Evolutionary conservation across 2,329 filamentous ascomycete species (phyloP), one percentile per base, ranked within the genome.

Genomic region (Mariannaea sp.): DNA sequence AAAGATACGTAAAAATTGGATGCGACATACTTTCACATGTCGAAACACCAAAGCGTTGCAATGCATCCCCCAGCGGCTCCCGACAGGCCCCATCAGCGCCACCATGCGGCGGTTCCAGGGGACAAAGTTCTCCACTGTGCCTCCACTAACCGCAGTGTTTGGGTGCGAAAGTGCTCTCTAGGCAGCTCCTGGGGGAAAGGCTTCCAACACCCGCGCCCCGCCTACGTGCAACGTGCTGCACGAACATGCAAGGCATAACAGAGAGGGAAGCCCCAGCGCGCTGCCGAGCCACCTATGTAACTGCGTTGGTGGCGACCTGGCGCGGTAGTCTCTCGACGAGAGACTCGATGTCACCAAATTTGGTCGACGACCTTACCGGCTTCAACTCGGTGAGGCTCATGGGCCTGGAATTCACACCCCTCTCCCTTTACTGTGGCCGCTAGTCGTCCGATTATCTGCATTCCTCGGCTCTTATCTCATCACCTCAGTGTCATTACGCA

Each of bases 11-110:
- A 62, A 48, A 36, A n/a, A n/a, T n/a, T n/a, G n/a, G n/a, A 65
- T 55, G 62, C 61, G 56, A 65, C 61, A 41, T 59, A 59, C 50
- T 62, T 65, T 65, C 62, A 65, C 62, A 65, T 65, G 62, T 60
- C 59, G 52, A 42, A 46, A 53, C 49, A 32, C 46, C 43, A 54
- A 33, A 26, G 40, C 26, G 26, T 43, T 27, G 33, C 39, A 43
- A 32, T 38, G 35, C 45, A 29, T 7, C 26, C 26, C 40, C 40
- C 33, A 45, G 46, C 40, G 29, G 19, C 40, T 13, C 43, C 29
- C 30, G 45, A 42, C 29, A 32, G 36, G 38, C 27, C 45, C 45
- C 45, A 22, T 41, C 45, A 54, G 40, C 45, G 51, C 51, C 51
- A 49, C 51, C 14, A 36, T 54, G 51, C 51, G 36, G 29, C 33